Evolutionary conservation across 2,329 filamentous ascomycete species (phyloP), one percentile per base, ranked within the genome.

Genomic region (Colletotrichum tofieldiae): DNA sequence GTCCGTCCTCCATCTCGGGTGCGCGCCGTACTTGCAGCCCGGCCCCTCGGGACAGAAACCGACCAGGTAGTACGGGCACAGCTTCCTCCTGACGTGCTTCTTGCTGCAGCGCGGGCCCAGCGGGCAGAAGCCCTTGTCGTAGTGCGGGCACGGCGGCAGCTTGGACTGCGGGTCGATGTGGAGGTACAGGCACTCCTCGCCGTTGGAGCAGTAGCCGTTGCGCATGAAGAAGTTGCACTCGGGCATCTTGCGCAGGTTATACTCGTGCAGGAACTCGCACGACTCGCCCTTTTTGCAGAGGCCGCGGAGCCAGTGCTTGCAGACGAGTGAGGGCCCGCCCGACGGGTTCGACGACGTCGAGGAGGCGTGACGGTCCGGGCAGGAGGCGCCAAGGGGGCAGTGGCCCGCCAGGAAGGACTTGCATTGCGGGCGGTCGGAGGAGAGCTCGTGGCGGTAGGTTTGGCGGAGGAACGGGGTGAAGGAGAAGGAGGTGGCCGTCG

Each of bases 211-310:
- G 82, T 97, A 98, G 67, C 94, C 94, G 80, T 96, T 97, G 73
- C 95, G 90, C 70, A 95, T 92, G 84, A 96, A 98, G 83, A 98
- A 97, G 79, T 97, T 97, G 85, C 96, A 99, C 85, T 98, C 96
- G 74, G 96, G 95, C 94, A 98, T 98, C 83, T 96, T 95, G 75
- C 96, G 92, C 77, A 99, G 89, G 84, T 99, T 98, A 87, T 98
- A 99, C 84, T 98, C 96, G 87, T 99, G 96, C 60, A 98, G 87
- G 79, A 98, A 99, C 86, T 99, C 96, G 91, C 96, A 99, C 76
- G 92, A 91, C 80, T 98, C 93, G 78, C 96, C 96, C 84, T 98
- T 98, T 81, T 99, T 99, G 88, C 96, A 99, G 26, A 99, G 90
- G 0, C 95, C 96, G 75, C 97, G 94, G 79, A 98, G 91, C 92